phyloP scores from a whole-genome alignment of 2,329 filamentous ascomycete species.

The Periconia sp. region DNA sequence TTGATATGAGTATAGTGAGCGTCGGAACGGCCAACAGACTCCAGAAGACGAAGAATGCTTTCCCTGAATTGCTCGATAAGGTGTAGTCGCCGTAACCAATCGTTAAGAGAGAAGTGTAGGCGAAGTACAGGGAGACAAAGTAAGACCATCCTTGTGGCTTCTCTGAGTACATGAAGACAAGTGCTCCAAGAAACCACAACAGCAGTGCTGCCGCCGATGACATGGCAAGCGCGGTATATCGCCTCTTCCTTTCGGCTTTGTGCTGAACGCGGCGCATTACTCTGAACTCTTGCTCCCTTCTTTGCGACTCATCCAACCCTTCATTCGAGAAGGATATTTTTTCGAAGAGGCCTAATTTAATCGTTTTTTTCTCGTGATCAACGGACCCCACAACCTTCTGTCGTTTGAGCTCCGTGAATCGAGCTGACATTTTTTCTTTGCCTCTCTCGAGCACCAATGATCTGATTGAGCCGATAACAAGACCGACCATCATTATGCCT shows the following conservation, averaged over 20 bases:
- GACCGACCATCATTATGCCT: slow-evolving; percentile 57
- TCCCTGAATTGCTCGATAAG: slow-evolving; percentile 52
- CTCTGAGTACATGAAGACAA: slow-evolving; percentile 54
- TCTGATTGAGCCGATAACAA: slow-evolving; percentile 57
- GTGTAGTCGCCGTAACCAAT: slow-evolving; percentile 58
- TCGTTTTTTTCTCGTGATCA: slow-evolving; percentile 43
- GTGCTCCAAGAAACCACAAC: slow-evolving; percentile 53
- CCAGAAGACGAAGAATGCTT: slow-evolving; percentile 61
- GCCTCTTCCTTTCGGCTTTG: slow-evolving; percentile 36
- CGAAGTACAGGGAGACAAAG: slow-evolving; percentile 56
- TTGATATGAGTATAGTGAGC: slow-evolving; percentile 56
- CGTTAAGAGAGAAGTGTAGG: slow-evolving; percentile 55
- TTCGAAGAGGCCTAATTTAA: slow-evolving; percentile 46
- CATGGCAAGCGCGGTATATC: slow-evolving; percentile 45
- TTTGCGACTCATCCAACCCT: slow-evolving; percentile 40
- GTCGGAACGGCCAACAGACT: slow-evolving; percentile 57
- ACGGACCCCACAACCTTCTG: slow-evolving; percentile 44
- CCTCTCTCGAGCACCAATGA: slow-evolving; percentile 54
- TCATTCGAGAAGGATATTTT: slow-evolving; percentile 46
- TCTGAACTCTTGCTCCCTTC: slow-evolving; percentile 52
- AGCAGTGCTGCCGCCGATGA: slow-evolving; percentile 43
- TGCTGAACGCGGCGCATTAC: slow-evolving; percentile 47
- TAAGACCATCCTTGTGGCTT: slow-evolving; percentile 53
- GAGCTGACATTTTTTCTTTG: slow-evolving; percentile 53
- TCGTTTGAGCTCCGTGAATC: slow-evolving; percentile 53